Evolutionary conservation across 176 grass and related monocot genomes (phyloP).

Genomic region (Oryza coarctata): DNA sequence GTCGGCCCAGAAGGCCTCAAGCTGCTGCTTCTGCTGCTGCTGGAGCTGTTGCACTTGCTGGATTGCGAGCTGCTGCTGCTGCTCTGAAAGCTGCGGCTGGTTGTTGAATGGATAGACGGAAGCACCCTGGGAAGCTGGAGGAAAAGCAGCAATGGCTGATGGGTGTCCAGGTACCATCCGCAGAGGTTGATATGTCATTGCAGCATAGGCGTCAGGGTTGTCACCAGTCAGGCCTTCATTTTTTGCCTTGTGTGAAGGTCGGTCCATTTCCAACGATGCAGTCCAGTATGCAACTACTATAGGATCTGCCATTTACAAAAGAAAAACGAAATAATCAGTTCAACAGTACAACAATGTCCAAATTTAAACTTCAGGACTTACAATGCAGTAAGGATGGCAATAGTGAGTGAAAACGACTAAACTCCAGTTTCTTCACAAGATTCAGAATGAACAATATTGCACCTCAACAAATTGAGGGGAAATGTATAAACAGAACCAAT

Average conservation of each 20-base stretch:
- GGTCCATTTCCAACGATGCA: conserved; percentile 53
- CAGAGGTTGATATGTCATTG: conserved; percentile 32
- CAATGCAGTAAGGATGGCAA: neutral
- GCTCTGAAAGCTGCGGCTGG: conserved; percentile 4
- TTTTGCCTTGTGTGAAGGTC: conserved; percentile 29
- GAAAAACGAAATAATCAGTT: neutral
- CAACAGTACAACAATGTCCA: neutral
- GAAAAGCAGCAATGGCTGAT: neutral
- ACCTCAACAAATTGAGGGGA: neutral
- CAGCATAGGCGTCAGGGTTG: conserved; percentile 32
- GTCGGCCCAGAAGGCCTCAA: conserved; percentile 49
- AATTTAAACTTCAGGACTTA: neutral
- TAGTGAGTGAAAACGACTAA: neutral
- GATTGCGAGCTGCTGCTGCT: conserved; percentile 42
- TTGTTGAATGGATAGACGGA: conserved; percentile 9
- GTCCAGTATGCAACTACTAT: neutral
- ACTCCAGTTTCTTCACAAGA: neutral
- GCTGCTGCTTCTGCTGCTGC: conserved; percentile 46
- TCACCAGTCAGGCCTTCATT: conserved; percentile 26
- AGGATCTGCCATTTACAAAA: neutral
- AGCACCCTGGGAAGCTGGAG: conserved; percentile 21
- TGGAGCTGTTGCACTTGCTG: conserved; percentile 49
- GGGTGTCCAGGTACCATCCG: conserved; percentile 30
- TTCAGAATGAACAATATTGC: neutral
- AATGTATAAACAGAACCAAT: neutral